Evolutionary conservation across 129 eudicot genomes (phyloP).

Genomic region (Cynara cardunculus): DNA sequence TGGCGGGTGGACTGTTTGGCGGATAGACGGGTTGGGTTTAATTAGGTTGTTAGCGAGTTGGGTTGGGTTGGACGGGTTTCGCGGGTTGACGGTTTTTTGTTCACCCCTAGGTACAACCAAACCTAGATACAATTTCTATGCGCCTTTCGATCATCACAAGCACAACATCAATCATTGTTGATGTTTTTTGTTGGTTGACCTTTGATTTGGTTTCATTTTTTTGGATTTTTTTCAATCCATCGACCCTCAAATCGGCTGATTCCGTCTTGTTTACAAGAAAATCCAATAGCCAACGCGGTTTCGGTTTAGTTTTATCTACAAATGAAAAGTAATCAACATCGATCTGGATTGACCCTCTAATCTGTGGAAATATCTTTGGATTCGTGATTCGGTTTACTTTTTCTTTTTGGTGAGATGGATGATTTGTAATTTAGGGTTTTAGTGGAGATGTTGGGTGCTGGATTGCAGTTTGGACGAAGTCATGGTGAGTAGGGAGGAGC

Average conservation of each 20-base stretch:
- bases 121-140: no score
- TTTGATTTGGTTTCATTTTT: neutral
- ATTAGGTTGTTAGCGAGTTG: no score
- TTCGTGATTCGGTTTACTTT: slow-evolving; percentile 1
- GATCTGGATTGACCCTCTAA: slow-evolving; percentile 8
- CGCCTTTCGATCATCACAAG: slow-evolving; percentile 14
- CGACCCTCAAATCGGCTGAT: slow-evolving; percentile 11
- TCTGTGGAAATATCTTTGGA: slow-evolving; percentile 6
- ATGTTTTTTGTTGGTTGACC: neutral
- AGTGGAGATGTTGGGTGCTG: slow-evolving; percentile 70
- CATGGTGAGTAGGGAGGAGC: slow-evolving; percentile 82
- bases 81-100: no score
- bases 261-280: slow-evolving; percentile 7
- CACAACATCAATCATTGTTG: slow-evolving; percentile 1
- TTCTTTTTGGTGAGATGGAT: neutral
- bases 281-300: neutral
- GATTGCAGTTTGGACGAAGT: slow-evolving; percentile 75
- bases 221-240: neutral
- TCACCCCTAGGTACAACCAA: no score
- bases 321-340: neutral
- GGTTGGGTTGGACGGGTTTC: no score
- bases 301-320: neutral
- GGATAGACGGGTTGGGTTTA: no score
- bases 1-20: no score
- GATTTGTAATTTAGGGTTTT: slow-evolving; percentile 26